Evolutionary conservation across 2,329 filamentous ascomycete species (phyloP), one percentile per base, ranked within the genome.

Genomic region (Aspergillus unguis): DNA sequence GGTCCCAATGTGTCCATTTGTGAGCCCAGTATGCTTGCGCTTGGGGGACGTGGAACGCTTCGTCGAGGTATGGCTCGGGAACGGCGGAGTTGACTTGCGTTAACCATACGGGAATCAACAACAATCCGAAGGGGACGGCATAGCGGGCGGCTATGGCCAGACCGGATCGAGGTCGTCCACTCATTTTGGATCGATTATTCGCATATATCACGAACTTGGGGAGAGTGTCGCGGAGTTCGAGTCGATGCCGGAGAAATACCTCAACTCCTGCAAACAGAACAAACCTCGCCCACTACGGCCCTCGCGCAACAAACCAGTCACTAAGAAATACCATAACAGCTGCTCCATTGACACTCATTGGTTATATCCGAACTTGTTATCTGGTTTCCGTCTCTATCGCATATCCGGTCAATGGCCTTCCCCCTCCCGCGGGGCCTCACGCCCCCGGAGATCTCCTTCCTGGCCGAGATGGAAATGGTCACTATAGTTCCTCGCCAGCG

Each of bases 381-480:
- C 35, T 25, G 46, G 31, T 25, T 45, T 29, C n/a, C 46, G 25
- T 33, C 28, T 10, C 38, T 37, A 31, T 23, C 33, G 10, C 27
- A 32, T 23, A 27, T 37, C 28, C 58, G 53, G 41, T 55, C 60
- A 50, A 85, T 86, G 83, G 83, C 83, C 47, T 79, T 85, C 60
- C 81, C 82, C 58, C 76, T 85, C 38, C 80, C 81, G 36, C 77
- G 80, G 58, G 82, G 86, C 71, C 81, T 96, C 41, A 87, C 88
- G 63, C 90, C 94, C 54, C 80, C 88, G 58, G 94, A 99, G 75
- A 88, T 95, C 42, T 88, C 91, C 46, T 99, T 97, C 67, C 78
- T 97, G 28, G 96, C 92, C 72, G 94, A 99, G 76, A 97, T 96
- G 91, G 92, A 97, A 76, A 83, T 90, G 65, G 88, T 99, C 51